These are phyloP conservation scores for Nectriaceae sp. DNA, from an alignment of 2,329 filamentous ascomycete genomes.

Conservation along the genomic window DNA sequence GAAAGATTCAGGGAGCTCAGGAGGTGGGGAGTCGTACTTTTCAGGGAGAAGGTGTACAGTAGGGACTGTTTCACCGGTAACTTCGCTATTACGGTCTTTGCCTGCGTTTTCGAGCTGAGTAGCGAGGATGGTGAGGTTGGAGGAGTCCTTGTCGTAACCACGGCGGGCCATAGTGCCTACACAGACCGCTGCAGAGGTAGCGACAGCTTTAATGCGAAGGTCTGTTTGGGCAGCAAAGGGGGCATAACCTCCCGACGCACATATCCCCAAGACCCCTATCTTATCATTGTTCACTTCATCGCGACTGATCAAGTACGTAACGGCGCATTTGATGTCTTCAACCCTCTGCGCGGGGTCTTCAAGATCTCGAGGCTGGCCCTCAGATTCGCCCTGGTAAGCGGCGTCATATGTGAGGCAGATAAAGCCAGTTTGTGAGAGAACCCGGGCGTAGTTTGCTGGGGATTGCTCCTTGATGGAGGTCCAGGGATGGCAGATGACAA, in stretches of 20 bases:
- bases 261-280: constrained; percentile 36
- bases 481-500: constrained; percentile 7
- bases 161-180: constrained; percentile 31
- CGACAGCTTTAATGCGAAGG: constrained; percentile 39
- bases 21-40: constrained; percentile 2
- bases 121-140: constrained; percentile 2
- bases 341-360: constrained; percentile 37
- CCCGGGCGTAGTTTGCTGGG: constrained; percentile 5
- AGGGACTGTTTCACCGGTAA: neutral
- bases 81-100: constrained; percentile 6
- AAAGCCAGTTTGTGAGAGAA: constrained; percentile 4
- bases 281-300: constrained; percentile 25
- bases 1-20: constrained; percentile 8
- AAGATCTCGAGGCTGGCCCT: constrained; percentile 34
- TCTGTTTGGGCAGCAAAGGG: constrained; percentile 34
- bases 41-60: constrained; percentile 6
- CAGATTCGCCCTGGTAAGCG: constrained; percentile 37
- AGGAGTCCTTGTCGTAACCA: constrained; percentile 8
- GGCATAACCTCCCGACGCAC: constrained; percentile 39
- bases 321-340: constrained; percentile 34
- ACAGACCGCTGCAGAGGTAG: constrained; percentile 31
- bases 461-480: constrained; percentile 9
- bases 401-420: constrained; percentile 8
- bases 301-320: constrained; percentile 32
- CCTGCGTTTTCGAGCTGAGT: constrained; percentile 7